Conservation (phyloP, 164 flowering plant genomes). For the Stephania yunnanensis region DNA sequence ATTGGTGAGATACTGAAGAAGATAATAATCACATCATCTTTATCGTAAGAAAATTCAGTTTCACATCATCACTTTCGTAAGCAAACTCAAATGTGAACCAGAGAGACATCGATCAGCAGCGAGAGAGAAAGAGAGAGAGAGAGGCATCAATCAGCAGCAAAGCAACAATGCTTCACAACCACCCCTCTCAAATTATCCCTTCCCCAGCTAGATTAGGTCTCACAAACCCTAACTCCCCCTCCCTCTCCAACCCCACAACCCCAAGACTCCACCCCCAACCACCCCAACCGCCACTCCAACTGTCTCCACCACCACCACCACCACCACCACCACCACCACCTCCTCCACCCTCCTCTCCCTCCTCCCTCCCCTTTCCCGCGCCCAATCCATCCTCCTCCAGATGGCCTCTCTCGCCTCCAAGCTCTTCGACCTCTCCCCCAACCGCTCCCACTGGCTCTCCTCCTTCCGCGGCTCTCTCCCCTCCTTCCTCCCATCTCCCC, state of each 20-base stretch:
- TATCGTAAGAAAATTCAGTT: too few relatives aligned
- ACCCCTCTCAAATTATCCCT: constrained; percentile 54
- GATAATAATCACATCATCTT: too few relatives aligned
- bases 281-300: constrained; percentile 4
- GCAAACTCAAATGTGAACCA: too few relatives aligned
- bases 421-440: constrained; percentile 83
- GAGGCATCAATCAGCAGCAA: too few relatives aligned
- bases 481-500: constrained; percentile 45
- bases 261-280: constrained; percentile 5
- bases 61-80: too few relatives aligned
- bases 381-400: constrained; percentile 74
- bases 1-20: too few relatives aligned
- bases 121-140: too few relatives aligned
- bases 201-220: constrained; percentile 86
- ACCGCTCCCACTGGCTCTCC: constrained; percentile 59
- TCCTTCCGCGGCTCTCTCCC: constrained; percentile 77
- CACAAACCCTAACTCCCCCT: constrained; percentile 67
- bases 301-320: constrained; percentile 5
- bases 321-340: constrained; percentile 24
- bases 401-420: constrained; percentile 75
- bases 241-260: constrained; percentile 38
- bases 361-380: constrained; percentile 87
- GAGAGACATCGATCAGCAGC: too few relatives aligned
- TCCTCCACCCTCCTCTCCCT: constrained; percentile 80
- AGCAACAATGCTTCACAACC: constrained; percentile 40